phyloP scores from a whole-genome alignment of 2,329 filamentous ascomycete species.

The Colletotrichum nymphaeae region DNA sequence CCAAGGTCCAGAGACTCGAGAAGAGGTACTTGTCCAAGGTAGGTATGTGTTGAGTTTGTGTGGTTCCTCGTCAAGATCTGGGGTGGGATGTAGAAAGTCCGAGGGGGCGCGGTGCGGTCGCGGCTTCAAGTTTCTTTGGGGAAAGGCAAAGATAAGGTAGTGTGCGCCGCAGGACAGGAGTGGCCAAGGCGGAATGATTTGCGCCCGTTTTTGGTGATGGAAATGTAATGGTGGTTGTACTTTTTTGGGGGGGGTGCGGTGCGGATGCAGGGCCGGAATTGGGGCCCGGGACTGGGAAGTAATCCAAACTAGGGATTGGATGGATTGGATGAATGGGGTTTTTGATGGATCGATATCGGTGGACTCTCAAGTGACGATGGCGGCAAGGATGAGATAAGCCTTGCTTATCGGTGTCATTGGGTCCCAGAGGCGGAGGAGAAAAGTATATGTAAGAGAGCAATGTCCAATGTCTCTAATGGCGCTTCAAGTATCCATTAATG shows the following conservation, averaged over 20 bases:
- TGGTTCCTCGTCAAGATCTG: constrained; percentile 11
- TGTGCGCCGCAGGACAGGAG: constrained; percentile 27
- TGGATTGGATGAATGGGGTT: constrained; percentile 5
- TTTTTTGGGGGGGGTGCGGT: neutral
- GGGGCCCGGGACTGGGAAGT: constrained; percentile 27
- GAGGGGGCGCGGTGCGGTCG: constrained; percentile 9
- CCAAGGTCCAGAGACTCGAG: too few relatives aligned
- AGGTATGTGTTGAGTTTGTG: neutral
- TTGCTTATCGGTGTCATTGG: constrained; percentile 69
- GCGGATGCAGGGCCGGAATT: constrained; percentile 26
- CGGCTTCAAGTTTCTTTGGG: neutral
- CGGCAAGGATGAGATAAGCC: constrained; percentile 67
- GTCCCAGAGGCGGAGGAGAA: constrained; percentile 33
- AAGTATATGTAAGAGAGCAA: constrained; percentile 31
- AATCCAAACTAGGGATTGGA: constrained; percentile 32
- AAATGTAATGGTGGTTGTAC: constrained; percentile 22
- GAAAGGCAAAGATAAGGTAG: constrained; percentile 29
- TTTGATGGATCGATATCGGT: constrained; percentile 34
- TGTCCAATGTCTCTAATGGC: constrained; percentile 26
- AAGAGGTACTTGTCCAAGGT: too few relatives aligned
- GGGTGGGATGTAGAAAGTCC: constrained; percentile 19
- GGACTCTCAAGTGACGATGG: constrained; percentile 63
- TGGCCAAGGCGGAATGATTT: constrained; percentile 33
- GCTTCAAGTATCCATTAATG: constrained; percentile 20
- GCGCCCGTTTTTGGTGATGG: constrained; percentile 37